These are phyloP conservation scores for Boletus coffeatus DNA, from an alignment of 1,284 basidiomycete species.

Conservation along the genomic window DNA sequence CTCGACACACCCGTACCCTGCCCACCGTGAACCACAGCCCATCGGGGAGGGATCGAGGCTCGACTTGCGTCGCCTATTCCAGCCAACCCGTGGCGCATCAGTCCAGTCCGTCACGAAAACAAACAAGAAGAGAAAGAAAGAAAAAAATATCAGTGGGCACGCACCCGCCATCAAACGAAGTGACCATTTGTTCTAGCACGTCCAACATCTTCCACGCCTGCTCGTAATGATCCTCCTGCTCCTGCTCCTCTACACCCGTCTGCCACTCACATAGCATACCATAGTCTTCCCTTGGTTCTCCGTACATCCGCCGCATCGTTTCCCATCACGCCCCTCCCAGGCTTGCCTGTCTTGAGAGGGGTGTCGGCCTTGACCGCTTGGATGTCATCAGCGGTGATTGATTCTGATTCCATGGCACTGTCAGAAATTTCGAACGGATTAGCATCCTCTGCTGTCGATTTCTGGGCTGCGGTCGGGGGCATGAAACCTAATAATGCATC, in stretches of 20 bases:
- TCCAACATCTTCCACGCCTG: conserved; percentile 51
- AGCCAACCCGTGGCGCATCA: conserved; percentile 11
- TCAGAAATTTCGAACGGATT: conserved; percentile 58
- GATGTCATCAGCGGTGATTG: conserved; percentile 22
- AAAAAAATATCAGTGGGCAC: conserved; percentile 10
- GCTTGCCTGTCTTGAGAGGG: conserved; percentile 57
- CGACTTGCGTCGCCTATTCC: conserved; percentile 41
- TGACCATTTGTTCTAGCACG: conserved; percentile 51
- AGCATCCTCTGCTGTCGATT: conserved; percentile 30
- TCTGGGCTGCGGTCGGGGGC: conserved; percentile 26
- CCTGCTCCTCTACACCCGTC: conserved; percentile 33
- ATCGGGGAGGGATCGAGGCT: conserved; percentile 20
- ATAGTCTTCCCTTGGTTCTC: conserved; percentile 56
- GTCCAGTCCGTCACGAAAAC: not conserved
- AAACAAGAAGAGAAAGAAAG: not conserved
- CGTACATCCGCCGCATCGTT: conserved; percentile 59
- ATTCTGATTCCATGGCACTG: conserved; percentile 28
- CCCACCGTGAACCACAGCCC: conserved; percentile 28
- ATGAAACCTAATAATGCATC: conserved; percentile 63
- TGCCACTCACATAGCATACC: conserved; percentile 42
- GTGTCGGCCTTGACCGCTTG: conserved; percentile 8
- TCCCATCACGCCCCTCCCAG: conserved; percentile 38
- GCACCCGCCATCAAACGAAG: conserved; percentile 50
- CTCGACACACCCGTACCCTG: conserved; percentile 63
- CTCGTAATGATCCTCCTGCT: conserved; percentile 48